Conservation (phyloP, 73 alveolate species). For the Diophrys appendiculata region DNA sequence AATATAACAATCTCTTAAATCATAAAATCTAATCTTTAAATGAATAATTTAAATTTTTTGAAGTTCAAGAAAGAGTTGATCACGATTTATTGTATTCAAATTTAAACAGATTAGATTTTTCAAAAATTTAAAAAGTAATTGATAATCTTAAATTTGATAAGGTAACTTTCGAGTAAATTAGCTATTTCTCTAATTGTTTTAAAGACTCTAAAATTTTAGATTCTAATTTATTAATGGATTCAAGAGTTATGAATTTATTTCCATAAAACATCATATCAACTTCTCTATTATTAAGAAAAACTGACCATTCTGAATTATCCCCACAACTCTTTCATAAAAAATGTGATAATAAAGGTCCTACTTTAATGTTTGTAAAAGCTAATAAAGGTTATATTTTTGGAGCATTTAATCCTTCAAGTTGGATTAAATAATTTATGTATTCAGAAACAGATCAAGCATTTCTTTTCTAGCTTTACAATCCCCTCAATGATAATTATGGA, state of each 20-base stretch:
- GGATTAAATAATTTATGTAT: constrained; percentile 31
- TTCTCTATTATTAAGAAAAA: background rate
- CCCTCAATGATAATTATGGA: constrained; percentile 46
- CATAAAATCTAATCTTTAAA: too few relatives aligned
- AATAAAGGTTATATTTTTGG: constrained; percentile 68
- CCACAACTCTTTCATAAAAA: constrained; percentile 35
- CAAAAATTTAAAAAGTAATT: too few relatives aligned
- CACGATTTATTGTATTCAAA: too few relatives aligned
- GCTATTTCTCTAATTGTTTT: background rate
- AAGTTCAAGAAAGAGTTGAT: too few relatives aligned
- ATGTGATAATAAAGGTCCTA: constrained; percentile 71
- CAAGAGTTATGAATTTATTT: background rate
- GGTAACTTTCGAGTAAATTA: background rate
- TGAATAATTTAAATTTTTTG: too few relatives aligned
- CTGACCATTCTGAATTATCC: background rate
- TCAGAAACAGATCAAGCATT: constrained; percentile 66
- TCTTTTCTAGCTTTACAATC: constrained; percentile 56
- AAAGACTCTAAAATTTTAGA: background rate
- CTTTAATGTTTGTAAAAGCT: constrained; percentile 49
- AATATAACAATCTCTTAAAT: too few relatives aligned
- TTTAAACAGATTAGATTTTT: too few relatives aligned
- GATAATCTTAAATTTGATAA: too few relatives aligned
- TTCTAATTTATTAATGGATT: background rate
- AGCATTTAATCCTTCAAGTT: constrained; percentile 59
- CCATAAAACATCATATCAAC: background rate